phyloP scores from a whole-genome alignment of 2,329 filamentous ascomycete species.

The Alternaria alternata region DNA sequence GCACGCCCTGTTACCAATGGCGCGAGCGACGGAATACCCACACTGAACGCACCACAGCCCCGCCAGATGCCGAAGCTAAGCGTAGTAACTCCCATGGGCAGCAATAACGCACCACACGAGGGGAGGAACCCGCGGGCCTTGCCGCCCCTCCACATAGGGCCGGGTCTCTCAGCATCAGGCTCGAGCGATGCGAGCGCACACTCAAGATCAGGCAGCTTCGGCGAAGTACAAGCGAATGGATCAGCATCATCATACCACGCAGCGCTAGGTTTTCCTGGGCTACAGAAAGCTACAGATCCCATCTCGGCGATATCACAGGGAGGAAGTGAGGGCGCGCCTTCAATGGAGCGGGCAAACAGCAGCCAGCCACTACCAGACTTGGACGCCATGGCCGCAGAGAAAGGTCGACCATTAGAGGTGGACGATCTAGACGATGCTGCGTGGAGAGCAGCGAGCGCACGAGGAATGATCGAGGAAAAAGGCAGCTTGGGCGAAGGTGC shows the following conservation, averaged over 20 bases:
- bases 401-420: constrained; percentile 83
- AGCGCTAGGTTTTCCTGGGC: constrained; percentile 80
- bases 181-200: constrained; percentile 83
- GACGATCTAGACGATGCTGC: constrained; percentile 95
- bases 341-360: constrained; percentile 84
- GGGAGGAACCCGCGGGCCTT: constrained; percentile 63
- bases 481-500: constrained; percentile 93
- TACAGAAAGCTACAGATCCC: constrained; percentile 76
- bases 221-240: constrained; percentile 79
- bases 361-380: constrained; percentile 79
- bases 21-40: constrained; percentile 51
- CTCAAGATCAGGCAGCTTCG: constrained; percentile 85
- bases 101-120: constrained; percentile 75
- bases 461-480: constrained; percentile 85
- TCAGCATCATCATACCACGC: constrained; percentile 85
- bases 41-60: constrained; percentile 58
- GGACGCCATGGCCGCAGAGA: constrained; percentile 82
- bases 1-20: constrained; percentile 77
- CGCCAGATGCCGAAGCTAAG: constrained; percentile 77
- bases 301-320: constrained; percentile 87
- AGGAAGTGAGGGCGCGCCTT: constrained; percentile 70
- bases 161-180: constrained; percentile 71
- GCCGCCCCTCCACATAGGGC: constrained; percentile 61
- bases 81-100: constrained; percentile 88
- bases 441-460: constrained; percentile 91